Evolutionary conservation across 345 rosid species (phyloP).

Genomic region (Tarenaya hassleriana): DNA sequence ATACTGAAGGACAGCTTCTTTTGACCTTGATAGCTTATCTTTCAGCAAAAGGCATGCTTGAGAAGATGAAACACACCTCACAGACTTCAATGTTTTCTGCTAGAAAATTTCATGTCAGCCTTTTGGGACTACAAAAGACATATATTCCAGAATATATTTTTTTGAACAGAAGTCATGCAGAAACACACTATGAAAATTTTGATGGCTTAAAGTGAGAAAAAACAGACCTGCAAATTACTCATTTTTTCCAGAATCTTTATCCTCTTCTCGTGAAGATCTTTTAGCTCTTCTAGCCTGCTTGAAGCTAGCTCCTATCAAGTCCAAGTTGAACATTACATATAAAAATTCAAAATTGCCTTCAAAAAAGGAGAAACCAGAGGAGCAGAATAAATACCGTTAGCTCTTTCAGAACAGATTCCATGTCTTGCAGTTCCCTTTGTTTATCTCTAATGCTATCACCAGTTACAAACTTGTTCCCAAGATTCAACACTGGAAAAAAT

Average conservation of each 20-base stretch:
- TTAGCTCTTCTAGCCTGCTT: conserved; percentile 55
- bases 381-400: conserved; percentile 44
- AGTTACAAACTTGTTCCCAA: conserved; percentile 53
- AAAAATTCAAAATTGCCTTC: conserved; percentile 19
- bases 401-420: conserved; percentile 63
- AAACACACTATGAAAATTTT: not conserved
- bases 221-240: conserved; percentile 57
- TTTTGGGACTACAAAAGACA: conserved; percentile 15
- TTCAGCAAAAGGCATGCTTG: conserved; percentile 47
- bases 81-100: conserved; percentile 68
- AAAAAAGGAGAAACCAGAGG: conserved; percentile 17
- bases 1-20: conserved; percentile 54
- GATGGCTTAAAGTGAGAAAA: conserved; percentile 11
- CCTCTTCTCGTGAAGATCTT: conserved; percentile 70
- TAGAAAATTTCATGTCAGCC: conserved; percentile 17
- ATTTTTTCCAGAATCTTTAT: conserved; percentile 53
- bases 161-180: conserved; percentile 14
- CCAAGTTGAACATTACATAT: conserved; percentile 23
- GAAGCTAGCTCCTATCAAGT: conserved; percentile 63
- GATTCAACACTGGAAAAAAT: conserved; percentile 61
- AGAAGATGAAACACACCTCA: conserved; percentile 63
- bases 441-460: conserved; percentile 61
- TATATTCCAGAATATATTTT: conserved; percentile 23
- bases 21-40: conserved; percentile 74
- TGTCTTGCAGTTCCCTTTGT: conserved; percentile 63